Percentiles rank a stretch among this genome's conserved stretches.
Conservation (phyloP, 306 rosid genomes). For the Carpinus fangiana region DNA sequence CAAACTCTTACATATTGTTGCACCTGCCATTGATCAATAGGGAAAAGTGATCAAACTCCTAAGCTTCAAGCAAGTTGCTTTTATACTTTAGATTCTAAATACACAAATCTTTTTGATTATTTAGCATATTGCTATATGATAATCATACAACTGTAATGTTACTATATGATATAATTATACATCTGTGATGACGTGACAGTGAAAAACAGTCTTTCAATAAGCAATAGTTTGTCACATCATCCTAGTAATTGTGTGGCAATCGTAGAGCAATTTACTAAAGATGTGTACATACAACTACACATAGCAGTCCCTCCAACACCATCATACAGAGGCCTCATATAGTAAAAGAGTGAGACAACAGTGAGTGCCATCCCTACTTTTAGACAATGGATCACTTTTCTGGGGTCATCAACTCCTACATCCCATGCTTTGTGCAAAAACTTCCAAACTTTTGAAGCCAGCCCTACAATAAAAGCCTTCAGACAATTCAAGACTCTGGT, state of each 20-base stretch:
- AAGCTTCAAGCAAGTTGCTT: neutral
- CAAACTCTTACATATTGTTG: conserved; percentile 58
- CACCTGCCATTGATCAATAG: conserved; percentile 50
- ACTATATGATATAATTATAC: no score
- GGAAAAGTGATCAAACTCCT: neutral
- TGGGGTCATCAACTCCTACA: conserved; percentile 72
- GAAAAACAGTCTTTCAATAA: no score
- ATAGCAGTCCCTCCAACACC: conserved; percentile 80
- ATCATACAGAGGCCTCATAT: conserved; percentile 70
- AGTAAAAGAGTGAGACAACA: conserved; percentile 70
- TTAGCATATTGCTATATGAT: no score
- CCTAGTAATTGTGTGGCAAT: no score
- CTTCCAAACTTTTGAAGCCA: conserved; percentile 41
- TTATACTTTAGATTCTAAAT: neutral
- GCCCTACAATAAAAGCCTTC: conserved; percentile 33
- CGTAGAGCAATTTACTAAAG: no score
- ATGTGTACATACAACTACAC: conserved; percentile 54
- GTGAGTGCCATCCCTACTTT: conserved; percentile 85
- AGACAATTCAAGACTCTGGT: conserved; percentile 25
- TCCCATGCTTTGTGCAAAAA: conserved; percentile 74
- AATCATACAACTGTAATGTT: no score
- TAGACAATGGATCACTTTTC: conserved; percentile 68
- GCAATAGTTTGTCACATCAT: no score
- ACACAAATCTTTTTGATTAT: no score
- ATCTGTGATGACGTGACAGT: no score